Percentiles rank a stretch among this genome's conserved stretches.
Evolutionary conservation across 805 yeast species (phyloP).

Genomic region (Priceomyces fermenticarens): DNA sequence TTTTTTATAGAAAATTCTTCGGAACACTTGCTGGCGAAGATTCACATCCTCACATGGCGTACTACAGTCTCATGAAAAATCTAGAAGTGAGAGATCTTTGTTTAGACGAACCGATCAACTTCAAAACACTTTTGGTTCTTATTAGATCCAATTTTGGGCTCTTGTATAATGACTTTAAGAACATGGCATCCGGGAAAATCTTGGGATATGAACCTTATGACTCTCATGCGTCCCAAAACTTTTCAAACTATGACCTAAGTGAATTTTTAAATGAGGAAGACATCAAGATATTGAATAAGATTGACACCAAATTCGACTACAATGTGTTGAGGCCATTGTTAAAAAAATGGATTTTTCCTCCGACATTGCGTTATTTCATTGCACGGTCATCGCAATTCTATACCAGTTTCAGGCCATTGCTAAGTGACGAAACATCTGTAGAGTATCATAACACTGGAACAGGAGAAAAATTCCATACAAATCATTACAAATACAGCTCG

Average conservation of each 20-base stretch:
- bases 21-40: constrained; percentile 26
- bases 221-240: constrained; percentile 6
- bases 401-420: constrained; percentile 28
- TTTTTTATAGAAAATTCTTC: constrained; percentile 53
- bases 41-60: constrained; percentile 25
- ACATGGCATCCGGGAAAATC: constrained; percentile 43
- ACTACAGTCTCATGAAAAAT: constrained; percentile 44
- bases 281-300: constrained; percentile 9
- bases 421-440: constrained; percentile 44
- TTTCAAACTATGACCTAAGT: constrained; percentile 5
- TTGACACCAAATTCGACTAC: constrained; percentile 17
- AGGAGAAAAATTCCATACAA: constrained; percentile 33
- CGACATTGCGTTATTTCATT: constrained; percentile 56
- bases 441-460: constrained; percentile 47
- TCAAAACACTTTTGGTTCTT: constrained; percentile 36
- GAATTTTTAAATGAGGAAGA: constrained; percentile 6
- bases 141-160: constrained; percentile 33
- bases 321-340: constrained; percentile 27
- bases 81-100: constrained; percentile 46
- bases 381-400: constrained; percentile 51
- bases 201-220: constrained; percentile 45
- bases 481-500: constrained; percentile 36
- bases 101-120: constrained; percentile 47
- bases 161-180: constrained; percentile 40
- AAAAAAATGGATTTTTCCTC: constrained; percentile 48